phyloP scores from a whole-genome alignment of 1,284 basidiomycete genomes.

The Stereum hirsutum region DNA sequence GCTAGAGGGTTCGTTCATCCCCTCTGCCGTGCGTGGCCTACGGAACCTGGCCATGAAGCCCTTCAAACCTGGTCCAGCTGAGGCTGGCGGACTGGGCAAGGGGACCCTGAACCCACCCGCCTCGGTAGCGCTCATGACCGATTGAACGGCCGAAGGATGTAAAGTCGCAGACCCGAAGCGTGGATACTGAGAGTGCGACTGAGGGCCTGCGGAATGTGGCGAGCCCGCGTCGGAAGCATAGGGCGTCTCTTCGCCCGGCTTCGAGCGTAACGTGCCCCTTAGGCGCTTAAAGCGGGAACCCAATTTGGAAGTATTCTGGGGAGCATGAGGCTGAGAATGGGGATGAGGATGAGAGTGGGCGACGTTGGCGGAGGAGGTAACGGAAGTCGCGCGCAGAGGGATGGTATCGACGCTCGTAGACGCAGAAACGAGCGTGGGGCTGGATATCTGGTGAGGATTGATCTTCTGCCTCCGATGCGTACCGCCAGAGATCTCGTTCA shows the following conservation, averaged over 20 bases:
- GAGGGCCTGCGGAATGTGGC: conserved; percentile 16
- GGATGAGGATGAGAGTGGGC: too few species aligned
- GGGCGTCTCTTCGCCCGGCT: conserved; percentile 49
- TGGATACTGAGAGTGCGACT: too few species aligned
- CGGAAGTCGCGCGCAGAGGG: conserved; percentile 41
- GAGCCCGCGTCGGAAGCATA: conserved; percentile 28
- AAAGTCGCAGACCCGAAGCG: conserved; percentile 14
- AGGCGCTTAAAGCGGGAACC: conserved; percentile 58
- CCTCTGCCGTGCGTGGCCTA: conserved; percentile 41
- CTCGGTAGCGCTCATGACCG: conserved; percentile 39
- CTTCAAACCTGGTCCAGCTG: conserved; percentile 62
- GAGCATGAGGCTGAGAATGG: too few species aligned
- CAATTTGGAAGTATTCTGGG: conserved; percentile 17
- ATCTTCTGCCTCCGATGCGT: conserved; percentile 41
- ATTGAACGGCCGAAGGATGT: conserved; percentile 19
- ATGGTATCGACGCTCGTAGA: conserved; percentile 71
- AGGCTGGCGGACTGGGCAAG: conserved; percentile 51
- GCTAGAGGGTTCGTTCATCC: conserved; percentile 16
- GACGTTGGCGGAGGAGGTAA: conserved; percentile 14
- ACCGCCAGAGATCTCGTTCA: conserved; percentile 22
- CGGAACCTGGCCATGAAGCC: conserved; percentile 76
- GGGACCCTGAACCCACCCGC: conserved; percentile 39
- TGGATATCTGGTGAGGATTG: conserved; percentile 63
- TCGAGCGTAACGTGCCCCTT: conserved; percentile 59
- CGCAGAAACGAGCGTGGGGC: conserved; percentile 61